Evolutionary conservation across 768 basidiomycete species (phyloP).

Genomic region (Hygrophoropsis aurantiaca): DNA sequence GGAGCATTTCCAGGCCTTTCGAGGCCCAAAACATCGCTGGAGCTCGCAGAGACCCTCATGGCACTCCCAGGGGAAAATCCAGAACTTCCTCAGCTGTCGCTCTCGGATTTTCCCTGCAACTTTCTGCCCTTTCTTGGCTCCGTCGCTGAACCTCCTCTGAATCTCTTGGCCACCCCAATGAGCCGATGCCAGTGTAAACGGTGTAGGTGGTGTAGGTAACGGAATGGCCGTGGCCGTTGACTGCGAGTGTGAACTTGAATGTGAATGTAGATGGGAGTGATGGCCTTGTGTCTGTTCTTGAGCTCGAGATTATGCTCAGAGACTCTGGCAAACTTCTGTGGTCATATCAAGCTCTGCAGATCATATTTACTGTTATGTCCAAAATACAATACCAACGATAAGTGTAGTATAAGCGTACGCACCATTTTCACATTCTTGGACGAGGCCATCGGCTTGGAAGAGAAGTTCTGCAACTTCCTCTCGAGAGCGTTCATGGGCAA

Average conservation of each 20-base stretch:
- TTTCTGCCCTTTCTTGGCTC: conserved; percentile 45
- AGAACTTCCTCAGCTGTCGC: conserved; percentile 36
- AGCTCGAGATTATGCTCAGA: conserved; percentile 69
- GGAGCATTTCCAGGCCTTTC: conserved; percentile 6
- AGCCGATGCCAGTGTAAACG: conserved; percentile 34
- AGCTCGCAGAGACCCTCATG: conserved; percentile 20
- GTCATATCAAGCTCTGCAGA: conserved; percentile 63
- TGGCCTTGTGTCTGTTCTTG: conserved; percentile 71
- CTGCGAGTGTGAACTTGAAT: conserved; percentile 39
- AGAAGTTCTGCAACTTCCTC: conserved; percentile 73
- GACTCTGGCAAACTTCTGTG: conserved; percentile 64
- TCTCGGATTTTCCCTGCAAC: conserved; percentile 41
- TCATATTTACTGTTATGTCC: conserved; percentile 6
- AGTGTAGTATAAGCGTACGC: conserved; percentile 28
- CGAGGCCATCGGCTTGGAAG: conserved; percentile 69
- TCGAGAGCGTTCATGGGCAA: conserved; percentile 67
- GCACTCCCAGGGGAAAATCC: conserved; percentile 66
- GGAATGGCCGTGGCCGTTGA: conserved; percentile 16
- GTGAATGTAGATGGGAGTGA: conserved; percentile 60
- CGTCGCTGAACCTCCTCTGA: conserved; percentile 29
- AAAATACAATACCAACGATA: no score
- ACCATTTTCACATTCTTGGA: conserved; percentile 79
- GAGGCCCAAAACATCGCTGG: background rate
- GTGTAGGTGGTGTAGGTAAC: conserved; percentile 26
- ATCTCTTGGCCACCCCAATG: conserved; percentile 24